Evolutionary conservation across 23 red algal species (phyloP), one percentile per base, ranked within the genome.

Genomic region (Chondrus crispus): DNA sequence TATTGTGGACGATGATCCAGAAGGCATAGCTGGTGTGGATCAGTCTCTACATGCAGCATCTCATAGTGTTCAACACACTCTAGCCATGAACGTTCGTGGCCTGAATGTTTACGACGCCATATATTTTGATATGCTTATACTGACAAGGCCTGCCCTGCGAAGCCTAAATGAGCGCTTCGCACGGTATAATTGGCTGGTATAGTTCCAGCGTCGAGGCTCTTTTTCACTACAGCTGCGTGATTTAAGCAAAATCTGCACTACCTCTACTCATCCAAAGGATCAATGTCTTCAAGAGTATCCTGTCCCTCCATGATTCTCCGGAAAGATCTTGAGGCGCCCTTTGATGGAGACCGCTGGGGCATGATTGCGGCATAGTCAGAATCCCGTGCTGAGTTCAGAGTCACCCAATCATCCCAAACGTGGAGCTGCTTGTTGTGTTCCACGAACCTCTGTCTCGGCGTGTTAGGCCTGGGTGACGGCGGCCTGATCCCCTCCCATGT

Each of bases 41-140:
- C 35, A 50, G n/a, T 48, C 93, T 20, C 70, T 95, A 40, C 41
- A 80, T 54, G 13, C 28, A 50, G 91, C 96, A 2, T 85, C 91
- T 19, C 80, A 79, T 62, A 88, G 81, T 81, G 54, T 98, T 3
- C 68, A 81, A 6, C 41, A 63, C 32, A 72, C 86, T 22, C 51
- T 91, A 45, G 91, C 89, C 28, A 79, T 95, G 88, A 82, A 85
- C 30, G 68, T 80, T 58, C 53, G 43, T 33, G 89, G 89, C 42
- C 71, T 98, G 28, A 98, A 98, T 48, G 96, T 98, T 24, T 92
- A 98, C 73, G 96, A 98, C 57, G 53, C 90, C n/a, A 74, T 98
- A 43, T 66, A 69, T 19, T 93, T 93, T 72, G 82, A 98, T 43
- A 93, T 88, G 40, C 50, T 98, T 36, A 92, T 98, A 12, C 60